Evolutionary conservation across 768 basidiomycete species (phyloP), one percentile per base, ranked within the genome.

Genomic region (Dendrothele bispora): DNA sequence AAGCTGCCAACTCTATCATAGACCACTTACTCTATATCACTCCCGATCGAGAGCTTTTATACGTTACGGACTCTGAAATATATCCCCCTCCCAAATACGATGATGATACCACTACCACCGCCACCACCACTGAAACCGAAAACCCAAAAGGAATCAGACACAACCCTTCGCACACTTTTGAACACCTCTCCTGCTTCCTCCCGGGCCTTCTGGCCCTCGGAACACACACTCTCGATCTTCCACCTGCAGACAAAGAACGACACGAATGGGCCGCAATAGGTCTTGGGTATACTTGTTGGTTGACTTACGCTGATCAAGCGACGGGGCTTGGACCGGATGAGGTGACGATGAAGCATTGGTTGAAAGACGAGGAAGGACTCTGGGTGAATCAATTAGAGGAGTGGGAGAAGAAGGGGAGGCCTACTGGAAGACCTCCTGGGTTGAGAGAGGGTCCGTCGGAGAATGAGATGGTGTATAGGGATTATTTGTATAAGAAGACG

Each of bases 161-260:
- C 10, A 11, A 17, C 4, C 66, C 78, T 18, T 59, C 67, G 2
- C 73, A 78, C 52, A 66, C 61, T 22, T 71, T 84, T 46, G 84
- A 88, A 59, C 86, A 88, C 55, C 74, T 86, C 21, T 78, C 83
- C 2, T 87, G 84, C 61, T 86, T 84, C 72, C 74, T 86, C 30
- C 81, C 84, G 0, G 84, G 84, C 1, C 64, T 84, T 17, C 69
- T 88, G 40, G 80, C 82, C 1, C 74, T 86, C 5, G 86, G 84
- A n/a, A 78, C 73, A 2, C 65, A 76, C 48, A 73, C 72, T 3
- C 70, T 84, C 27, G 60, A 64, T 34, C 65, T 75, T 12, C 41
- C 67, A 1, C 45, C 54, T 2, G 51, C 60, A 4, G 65, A 66
- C 7, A 66, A 63, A 26, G 62, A 72, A 71, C 61, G 77, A 43